Percentiles rank a stretch among this genome's conserved stretches.
phyloP scores from a whole-genome alignment of 2,329 filamentous ascomycete genomes.

The Magnaporthiopsis rhizophila region DNA sequence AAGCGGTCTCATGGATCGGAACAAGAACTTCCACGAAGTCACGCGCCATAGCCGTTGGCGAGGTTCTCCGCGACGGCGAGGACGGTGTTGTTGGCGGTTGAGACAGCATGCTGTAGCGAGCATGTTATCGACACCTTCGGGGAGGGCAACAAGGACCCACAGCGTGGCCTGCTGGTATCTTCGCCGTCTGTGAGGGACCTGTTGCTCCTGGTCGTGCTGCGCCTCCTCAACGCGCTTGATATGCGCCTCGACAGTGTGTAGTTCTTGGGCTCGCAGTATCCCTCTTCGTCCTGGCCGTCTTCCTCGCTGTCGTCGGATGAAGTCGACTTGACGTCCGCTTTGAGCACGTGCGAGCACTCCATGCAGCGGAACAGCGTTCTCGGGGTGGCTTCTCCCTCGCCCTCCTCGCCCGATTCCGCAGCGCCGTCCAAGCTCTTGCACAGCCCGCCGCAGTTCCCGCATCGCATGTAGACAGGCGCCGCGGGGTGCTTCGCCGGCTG shows the following conservation, averaged over 20 bases:
- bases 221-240: neutral
- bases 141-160: neutral
- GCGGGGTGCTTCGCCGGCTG: neutral
- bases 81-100: neutral
- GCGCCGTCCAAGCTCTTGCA: neutral
- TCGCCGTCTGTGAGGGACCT: neutral
- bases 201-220: neutral
- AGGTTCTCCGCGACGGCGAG: neutral
- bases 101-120: neutral
- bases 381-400: neutral
- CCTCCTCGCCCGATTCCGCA: neutral
- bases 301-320: neutral
- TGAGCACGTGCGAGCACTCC: slow-evolving; percentile 3
- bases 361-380: slow-evolving; percentile 3
- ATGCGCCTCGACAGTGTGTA: neutral
- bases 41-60: neutral
- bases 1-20: too few relatives aligned
- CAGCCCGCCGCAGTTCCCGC: slow-evolving; percentile 3
- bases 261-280: neutral
- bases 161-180: neutral
- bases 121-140: neutral
- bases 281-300: neutral
- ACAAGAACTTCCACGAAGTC: neutral
- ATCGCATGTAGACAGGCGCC: slow-evolving; percentile 2
- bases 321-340: neutral